Base-by-base conservation (phyloP, 2,329 filamentous ascomycete species). In the Aspergillus ochraceoroseus region DNA sequence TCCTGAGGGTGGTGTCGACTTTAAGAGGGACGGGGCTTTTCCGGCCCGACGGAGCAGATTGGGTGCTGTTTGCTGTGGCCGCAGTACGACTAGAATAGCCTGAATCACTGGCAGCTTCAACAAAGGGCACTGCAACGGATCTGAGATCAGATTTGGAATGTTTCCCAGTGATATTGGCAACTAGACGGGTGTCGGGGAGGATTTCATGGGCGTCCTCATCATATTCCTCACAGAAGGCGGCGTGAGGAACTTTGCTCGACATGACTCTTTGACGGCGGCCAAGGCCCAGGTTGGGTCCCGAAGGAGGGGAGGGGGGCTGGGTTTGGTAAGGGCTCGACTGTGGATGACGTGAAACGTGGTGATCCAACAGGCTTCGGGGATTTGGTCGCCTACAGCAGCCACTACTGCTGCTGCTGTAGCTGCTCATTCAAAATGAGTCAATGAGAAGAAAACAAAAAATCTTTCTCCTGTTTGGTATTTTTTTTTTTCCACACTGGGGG, bases 31-130 rank as follows among this genome's bases (percentile, higher is more conserved):
- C 50, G 44, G 59, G 62, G 47, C 55, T 62, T 51, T 58, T 64
- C 54, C 58, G 64, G 56, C 57, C 66, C 54, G 59, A 64, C 65
- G 67, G 67, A 50, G 61, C 67, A 57, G 72, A 72, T 69, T 74
- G 64, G 70, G 71, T 61, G 54, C 63, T 70, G 65, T 72, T 71
- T 62, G 70, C 65, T 47, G 73, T 72, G 48, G 72, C 70, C 51
- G 68, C 70, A 54, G 75, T 76, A 55, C 72, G 70, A 66, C 75
- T 79, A 48, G 75, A 79, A 67, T 80, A 80, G 54, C 77, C 77
- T 51, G 76, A 79, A 63, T 82, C 77, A 63, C 73, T 77, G 52
- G 71, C 70, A 56, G 67, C 65, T 60, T 77, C 72, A 45, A 66
- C 63, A 51, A 61, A 61, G 43, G 54, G 52, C 46, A 57, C 59